Evolutionary conservation across 1,139 yeast species (phyloP), one percentile per base, ranked within the genome.

Genomic region (Yamadazyma pseudoaaseri): DNA sequence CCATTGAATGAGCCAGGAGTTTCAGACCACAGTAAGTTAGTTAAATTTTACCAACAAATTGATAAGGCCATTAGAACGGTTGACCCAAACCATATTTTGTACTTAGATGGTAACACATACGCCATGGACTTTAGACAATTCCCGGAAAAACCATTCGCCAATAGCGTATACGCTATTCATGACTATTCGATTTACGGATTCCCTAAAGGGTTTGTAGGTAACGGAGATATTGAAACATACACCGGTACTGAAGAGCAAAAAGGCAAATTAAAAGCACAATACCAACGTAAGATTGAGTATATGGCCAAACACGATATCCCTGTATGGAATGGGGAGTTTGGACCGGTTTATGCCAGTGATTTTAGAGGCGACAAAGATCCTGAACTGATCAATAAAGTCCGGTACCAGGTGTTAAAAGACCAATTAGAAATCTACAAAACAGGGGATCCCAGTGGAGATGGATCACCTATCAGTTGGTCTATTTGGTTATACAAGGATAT

Each of bases 401-500:
- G 76, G 26, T 68, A 63, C 49, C 48, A 56, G 16, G 60, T 69
- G 20, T 59, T 69, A 44, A 56, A 57, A 35, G 73, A 67, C 39
- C 76, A 70, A 51, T 57, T 70, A 43, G 54, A 46, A 5, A 57
- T 68, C 16, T 70, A 70, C 54, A 52, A 52, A 33, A 31, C 43
- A 2, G 72, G 72, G 10, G 70, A 66, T 36, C 73, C 74, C 4
- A 58, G 68, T 10, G 73, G 72, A 5, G 73, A 68, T 44, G 55
- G 57, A 2, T 27, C 60, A n/a, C 67, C 73, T 11, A 67, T 69
- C 35, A 46, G 62, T 26, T 70, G 74, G 75, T 66, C 73, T 4
- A 69, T 70, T 41, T 70, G 76, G 76, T 56, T 69, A n/a, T 70
- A 70, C 52, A 70, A 70, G 46, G 76, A 70, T 45, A 67, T 70